Evolutionary conservation across 805 yeast species (phyloP).

Genomic region (Kodamaea fukazawae): DNA sequence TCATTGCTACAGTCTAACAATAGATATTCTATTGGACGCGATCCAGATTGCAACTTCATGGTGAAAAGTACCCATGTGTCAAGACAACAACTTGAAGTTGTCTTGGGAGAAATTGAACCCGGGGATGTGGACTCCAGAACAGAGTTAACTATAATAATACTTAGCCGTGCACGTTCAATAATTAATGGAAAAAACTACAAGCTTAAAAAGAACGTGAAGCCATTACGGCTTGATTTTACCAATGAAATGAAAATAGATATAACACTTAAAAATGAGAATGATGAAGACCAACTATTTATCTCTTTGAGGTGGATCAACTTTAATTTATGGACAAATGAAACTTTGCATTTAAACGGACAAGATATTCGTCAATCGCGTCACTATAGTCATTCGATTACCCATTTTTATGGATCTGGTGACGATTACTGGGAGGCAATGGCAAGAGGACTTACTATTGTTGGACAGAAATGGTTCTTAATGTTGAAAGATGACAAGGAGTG

Average conservation of each 20-base stretch:
- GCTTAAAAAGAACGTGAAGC: constrained; percentile 12
- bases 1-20: constrained; percentile 9
- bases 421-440: constrained; percentile 18
- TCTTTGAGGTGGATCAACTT: constrained; percentile 12
- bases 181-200: constrained; percentile 25
- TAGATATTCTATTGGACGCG: constrained; percentile 28
- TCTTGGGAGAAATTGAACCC: constrained; percentile 8
- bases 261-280: constrained; percentile 10
- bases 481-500: neutral
- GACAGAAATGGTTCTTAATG: constrained; percentile 21
- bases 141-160: constrained; percentile 15
- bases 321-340: constrained; percentile 7
- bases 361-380: constrained; percentile 1
- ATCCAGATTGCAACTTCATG: constrained; percentile 24
- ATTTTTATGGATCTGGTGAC: constrained; percentile 17
- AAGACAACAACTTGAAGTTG: constrained; percentile 26
- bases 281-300: constrained; percentile 8
- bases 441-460: constrained; percentile 29
- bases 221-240: constrained; percentile 11
- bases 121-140: too few relatives aligned
- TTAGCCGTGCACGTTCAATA: constrained; percentile 30
- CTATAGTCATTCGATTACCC: constrained; percentile 15
- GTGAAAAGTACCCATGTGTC: constrained; percentile 31
- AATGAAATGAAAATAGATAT: constrained; percentile 9
- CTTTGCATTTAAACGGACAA: neutral